These are phyloP conservation scores for Paxillus rubicundulus DNA, from an alignment of 768 basidiomycete genomes.

Conservation along the genomic window DNA sequence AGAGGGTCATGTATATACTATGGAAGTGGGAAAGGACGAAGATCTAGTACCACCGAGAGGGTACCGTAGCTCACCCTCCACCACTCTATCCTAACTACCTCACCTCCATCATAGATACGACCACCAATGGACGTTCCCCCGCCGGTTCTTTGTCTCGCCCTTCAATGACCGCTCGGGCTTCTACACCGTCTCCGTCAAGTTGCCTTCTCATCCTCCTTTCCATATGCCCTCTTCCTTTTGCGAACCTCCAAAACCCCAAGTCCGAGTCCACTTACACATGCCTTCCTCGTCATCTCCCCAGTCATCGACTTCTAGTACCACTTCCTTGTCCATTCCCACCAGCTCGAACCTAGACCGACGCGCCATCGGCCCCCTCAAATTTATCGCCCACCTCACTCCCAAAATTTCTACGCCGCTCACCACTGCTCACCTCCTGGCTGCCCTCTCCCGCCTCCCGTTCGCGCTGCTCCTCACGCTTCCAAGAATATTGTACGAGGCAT, in stretches of 20 bases:
- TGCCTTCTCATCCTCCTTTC: slow-evolving; percentile 38
- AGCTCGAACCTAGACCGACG: neutral
- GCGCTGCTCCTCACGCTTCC: slow-evolving; percentile 53
- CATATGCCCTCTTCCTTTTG: neutral
- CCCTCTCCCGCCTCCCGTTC: slow-evolving; percentile 47
- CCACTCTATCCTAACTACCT: neutral
- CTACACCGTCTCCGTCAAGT: slow-evolving; percentile 55
- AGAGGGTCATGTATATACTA: slow-evolving; percentile 60
- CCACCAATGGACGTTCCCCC: slow-evolving; percentile 64
- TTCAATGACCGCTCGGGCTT: slow-evolving; percentile 71
- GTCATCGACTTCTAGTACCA: slow-evolving; percentile 29
- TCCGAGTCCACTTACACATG: slow-evolving; percentile 43
- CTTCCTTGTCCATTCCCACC: neutral
- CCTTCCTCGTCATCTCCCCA: slow-evolving; percentile 29
- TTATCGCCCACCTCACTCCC: slow-evolving; percentile 35
- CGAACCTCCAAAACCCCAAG: slow-evolving; percentile 28
- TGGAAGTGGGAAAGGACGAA: slow-evolving; percentile 46
- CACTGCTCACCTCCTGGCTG: slow-evolving; percentile 31
- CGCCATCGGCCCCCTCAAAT: slow-evolving; percentile 27
- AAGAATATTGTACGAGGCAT: slow-evolving; percentile 62
- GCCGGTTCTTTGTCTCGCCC: slow-evolving; percentile 73
- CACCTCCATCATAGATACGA: slow-evolving; percentile 39
- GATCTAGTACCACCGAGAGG: slow-evolving; percentile 34
- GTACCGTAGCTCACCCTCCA: slow-evolving; percentile 22
- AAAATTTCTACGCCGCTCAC: slow-evolving; percentile 39